phyloP scores from a whole-genome alignment of 257 asterid species.

The Cruciata laevipes region DNA sequence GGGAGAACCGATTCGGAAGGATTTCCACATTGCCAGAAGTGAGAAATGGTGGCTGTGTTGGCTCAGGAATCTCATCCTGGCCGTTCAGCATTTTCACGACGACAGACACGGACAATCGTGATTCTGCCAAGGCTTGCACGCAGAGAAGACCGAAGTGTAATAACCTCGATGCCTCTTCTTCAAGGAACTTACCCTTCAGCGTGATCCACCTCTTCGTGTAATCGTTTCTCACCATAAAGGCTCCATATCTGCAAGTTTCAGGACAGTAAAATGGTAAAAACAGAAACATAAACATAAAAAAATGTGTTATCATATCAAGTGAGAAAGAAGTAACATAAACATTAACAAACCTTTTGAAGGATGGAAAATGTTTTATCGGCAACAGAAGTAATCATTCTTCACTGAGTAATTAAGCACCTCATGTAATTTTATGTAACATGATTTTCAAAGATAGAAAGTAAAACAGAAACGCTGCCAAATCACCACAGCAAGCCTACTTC shows the following conservation, averaged over 20 bases:
- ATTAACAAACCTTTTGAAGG: constrained; percentile 42
- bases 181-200: constrained; percentile 30
- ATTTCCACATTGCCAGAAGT: constrained; percentile 25
- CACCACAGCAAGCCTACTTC: too few relatives aligned
- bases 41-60: constrained; percentile 66
- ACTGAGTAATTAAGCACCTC: too few relatives aligned
- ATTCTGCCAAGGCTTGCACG: constrained; percentile 52
- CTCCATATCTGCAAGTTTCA: constrained; percentile 36
- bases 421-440: too few relatives aligned
- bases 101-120: constrained; percentile 49
- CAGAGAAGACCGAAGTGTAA: constrained; percentile 54
- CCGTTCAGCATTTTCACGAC: constrained; percentile 48
- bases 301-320: too few relatives aligned
- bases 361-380: constrained; percentile 29
- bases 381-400: too few relatives aligned
- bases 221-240: constrained; percentile 27
- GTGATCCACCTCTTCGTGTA: constrained; percentile 44
- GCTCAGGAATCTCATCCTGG: constrained; percentile 31
- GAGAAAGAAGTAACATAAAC: neutral
- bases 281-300: too few relatives aligned
- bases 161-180: constrained; percentile 37
- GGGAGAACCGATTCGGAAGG: constrained; percentile 8
- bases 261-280: neutral
- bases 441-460: too few relatives aligned
- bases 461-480: too few relatives aligned